Evolutionary conservation across 257 asterid species (phyloP), one percentile per base, ranked within the genome.

Genomic region (Craterostigma plantagineum): DNA sequence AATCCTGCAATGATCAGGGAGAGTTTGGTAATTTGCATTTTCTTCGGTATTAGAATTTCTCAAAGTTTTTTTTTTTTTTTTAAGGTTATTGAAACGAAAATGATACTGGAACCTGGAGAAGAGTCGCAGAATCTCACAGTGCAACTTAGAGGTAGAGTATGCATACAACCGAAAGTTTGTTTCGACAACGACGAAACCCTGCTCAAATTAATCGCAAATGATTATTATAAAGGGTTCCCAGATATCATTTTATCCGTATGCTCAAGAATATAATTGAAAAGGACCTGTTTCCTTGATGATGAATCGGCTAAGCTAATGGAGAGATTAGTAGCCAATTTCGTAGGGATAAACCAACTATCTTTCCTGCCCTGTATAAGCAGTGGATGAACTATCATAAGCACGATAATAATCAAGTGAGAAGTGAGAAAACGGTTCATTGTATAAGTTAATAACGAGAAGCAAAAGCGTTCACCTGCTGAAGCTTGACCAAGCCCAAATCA

Each of bases 181-280:
- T 66, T 87, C 98, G 63, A 87, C 83, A 4, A 87, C 93, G 56
- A 87, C 90, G 66, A 67, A 82, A 38, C 98, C 98, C 95, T 86
- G 78, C 55, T 12, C 33, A 57, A 48, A n/a, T n/a, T n/a, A n/a
- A n/a, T n/a, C n/a, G n/a, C n/a, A n/a, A n/a, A n/a, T n/a, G n/a
- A n/a, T n/a, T n/a, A n/a, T n/a, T n/a, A n/a, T n/a, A n/a, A n/a
- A n/a, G n/a, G n/a, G n/a, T n/a, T n/a, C n/a, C n/a, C n/a, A n/a
- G n/a, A n/a, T n/a, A n/a, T n/a, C n/a, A n/a, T n/a, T n/a, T n/a
- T n/a, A n/a, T n/a, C n/a, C n/a, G n/a, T n/a, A n/a, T n/a, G 17
- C n/a, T n/a, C n/a, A n/a, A n/a, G n/a, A n/a, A n/a, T n/a, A n/a
- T n/a, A n/a, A n/a, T n/a, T n/a, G 11, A 42, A 44, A 37, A 34